Percentiles rank a stretch among this genome's conserved stretches.
phyloP scores from a whole-genome alignment of 2,329 filamentous ascomycete species.

The Phyllosticta citriasiana region DNA sequence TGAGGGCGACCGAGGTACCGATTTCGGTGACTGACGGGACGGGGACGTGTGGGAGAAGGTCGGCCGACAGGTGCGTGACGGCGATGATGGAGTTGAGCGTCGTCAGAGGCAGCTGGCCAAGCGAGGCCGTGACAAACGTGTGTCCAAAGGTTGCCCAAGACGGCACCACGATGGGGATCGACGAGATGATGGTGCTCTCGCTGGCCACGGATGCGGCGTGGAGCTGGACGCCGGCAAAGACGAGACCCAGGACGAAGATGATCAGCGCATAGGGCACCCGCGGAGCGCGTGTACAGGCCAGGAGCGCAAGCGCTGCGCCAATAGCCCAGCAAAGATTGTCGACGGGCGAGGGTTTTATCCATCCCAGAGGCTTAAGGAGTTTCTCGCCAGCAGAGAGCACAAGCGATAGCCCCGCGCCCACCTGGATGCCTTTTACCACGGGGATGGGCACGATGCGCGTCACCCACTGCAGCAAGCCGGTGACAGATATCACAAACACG shows the following conservation, averaged over 20 bases:
- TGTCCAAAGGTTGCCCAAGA: constrained; percentile 36
- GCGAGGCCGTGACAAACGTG: constrained; percentile 55
- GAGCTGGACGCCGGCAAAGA: constrained; percentile 48
- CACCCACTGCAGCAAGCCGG: constrained; percentile 66
- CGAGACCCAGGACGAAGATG: constrained; percentile 58
- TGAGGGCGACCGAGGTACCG: constrained; percentile 68
- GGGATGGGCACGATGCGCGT: constrained; percentile 69
- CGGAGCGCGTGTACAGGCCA: constrained; percentile 54
- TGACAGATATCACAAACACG: constrained; percentile 67
- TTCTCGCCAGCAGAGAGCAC: constrained; percentile 64
- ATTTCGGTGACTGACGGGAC: constrained; percentile 54
- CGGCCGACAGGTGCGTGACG: constrained; percentile 65
- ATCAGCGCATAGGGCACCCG: constrained; percentile 69
- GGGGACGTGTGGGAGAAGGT: constrained; percentile 61
- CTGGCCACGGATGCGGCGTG: constrained; percentile 11
- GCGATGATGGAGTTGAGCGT: constrained; percentile 89
- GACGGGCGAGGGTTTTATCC: constrained; percentile 54
- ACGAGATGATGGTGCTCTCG: background rate
- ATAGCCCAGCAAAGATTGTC: constrained; percentile 75
- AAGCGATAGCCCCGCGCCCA: constrained; percentile 79
- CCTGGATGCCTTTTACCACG: constrained; percentile 88
- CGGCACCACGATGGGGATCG: constrained; percentile 42
- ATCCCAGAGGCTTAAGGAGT: constrained; percentile 58
- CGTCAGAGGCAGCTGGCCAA: constrained; percentile 84
- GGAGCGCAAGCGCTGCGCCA: constrained; percentile 60